These are phyloP conservation scores for Pleomassaria siparia DNA, from an alignment of 2,329 filamentous ascomycete species.

Conservation along the genomic window DNA sequence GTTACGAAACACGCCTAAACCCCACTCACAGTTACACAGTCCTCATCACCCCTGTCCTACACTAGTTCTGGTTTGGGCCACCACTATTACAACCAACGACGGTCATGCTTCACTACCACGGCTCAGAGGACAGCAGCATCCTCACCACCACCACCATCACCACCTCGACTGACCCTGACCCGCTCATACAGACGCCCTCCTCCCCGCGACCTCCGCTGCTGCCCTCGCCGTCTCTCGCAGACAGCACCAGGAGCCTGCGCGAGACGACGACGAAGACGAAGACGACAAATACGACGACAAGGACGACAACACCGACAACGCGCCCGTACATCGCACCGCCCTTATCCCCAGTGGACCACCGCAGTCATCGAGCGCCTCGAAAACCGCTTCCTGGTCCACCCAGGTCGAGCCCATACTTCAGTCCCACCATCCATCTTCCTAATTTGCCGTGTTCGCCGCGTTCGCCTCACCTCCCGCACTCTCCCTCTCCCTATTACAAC, in stretches of 20 bases:
- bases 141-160: slow-evolving; percentile 9
- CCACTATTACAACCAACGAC: slow-evolving; percentile 26
- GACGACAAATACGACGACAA: too few relatives aligned
- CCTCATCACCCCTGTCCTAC: slow-evolving; percentile 17
- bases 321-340: slow-evolving; percentile 20
- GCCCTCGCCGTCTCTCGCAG: slow-evolving; percentile 28
- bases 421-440: slow-evolving; percentile 6
- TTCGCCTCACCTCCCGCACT: slow-evolving; percentile 8
- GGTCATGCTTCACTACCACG: slow-evolving; percentile 31
- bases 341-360: slow-evolving; percentile 19
- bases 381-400: slow-evolving; percentile 33
- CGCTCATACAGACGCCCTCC: slow-evolving; percentile 8
- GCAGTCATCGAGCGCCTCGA: slow-evolving; percentile 15
- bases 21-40: slow-evolving; percentile 15
- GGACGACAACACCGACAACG: too few relatives aligned
- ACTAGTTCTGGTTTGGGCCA: slow-evolving; percentile 36
- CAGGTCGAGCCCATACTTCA: slow-evolving; percentile 15
- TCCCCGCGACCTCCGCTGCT: slow-evolving; percentile 6
- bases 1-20: slow-evolving; percentile 21
- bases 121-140: slow-evolving; percentile 9
- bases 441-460: slow-evolving; percentile 18
- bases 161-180: too few relatives aligned
- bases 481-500: slow-evolving; percentile 23
- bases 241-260: slow-evolving; percentile 35
- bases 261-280: too few relatives aligned